Evolutionary conservation across 306 rosid species (phyloP), one percentile per base, ranked within the genome.

Genomic region (Lathyrus oleraceus): DNA sequence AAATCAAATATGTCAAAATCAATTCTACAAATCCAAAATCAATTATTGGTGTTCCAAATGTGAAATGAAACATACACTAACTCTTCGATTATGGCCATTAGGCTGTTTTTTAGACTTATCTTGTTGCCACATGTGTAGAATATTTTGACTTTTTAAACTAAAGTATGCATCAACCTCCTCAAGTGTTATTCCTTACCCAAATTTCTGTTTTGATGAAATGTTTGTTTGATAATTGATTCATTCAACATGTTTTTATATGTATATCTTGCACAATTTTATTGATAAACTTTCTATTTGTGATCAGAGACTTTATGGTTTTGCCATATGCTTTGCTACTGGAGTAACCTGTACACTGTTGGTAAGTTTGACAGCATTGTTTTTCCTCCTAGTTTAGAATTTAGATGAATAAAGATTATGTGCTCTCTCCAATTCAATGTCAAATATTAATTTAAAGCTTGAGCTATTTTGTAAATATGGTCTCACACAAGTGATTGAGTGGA

Each of bases 271-370:
- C 45, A 76, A 51, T 59, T 65, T 69, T 62, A 69, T 75, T 80
- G 52, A 82, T 65, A 8, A 61, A 58, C 76, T 63, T n/a, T 81
- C 62, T 69, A 15, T 62, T 36, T 75, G 30, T 79, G 56, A 66
- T 35, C 79, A 93, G 98, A 81, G 98, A 77, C 59, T 93, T 25
- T 87, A 93, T 42, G 98, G 98, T 69, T 93, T 93, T 62, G 87
- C 91, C 65, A 88, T 90, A 63, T 93, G 98, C 88, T 88, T 93
- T 74, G 66, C 81, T 71, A 83, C 96, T 71, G 98, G 98, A 36
- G 63, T 90, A 72, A 85, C 96, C 17, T 93, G 84, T 68, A 88
- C 97, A 2, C 84, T 93, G 47, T 70, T 93, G 88, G 98, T 93
- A 87, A 83, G 88, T 82, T 75, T 44, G 30, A n/a, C 20, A 10